Evolutionary conservation across 441 rosid species (phyloP).

Genomic region (Capsella rubella): DNA sequence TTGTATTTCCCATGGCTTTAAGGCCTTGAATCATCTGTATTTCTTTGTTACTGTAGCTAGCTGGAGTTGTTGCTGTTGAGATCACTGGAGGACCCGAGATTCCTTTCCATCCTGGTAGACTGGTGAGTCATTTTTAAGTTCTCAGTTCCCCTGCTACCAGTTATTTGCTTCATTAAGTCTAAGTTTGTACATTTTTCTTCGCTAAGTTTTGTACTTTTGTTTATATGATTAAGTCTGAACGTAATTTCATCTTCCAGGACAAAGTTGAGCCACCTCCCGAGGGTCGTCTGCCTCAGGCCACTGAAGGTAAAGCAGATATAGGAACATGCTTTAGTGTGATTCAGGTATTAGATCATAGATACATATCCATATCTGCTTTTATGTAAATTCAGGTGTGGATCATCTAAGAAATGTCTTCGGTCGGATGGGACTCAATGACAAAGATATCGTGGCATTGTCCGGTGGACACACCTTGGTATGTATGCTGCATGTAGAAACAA

Average conservation of each 20-base stretch:
- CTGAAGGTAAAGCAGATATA: slow-evolving; percentile 53
- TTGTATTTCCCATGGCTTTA: background rate
- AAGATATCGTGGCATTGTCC: slow-evolving; percentile 62
- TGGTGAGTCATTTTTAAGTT: slow-evolving; percentile 38
- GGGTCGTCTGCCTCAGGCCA: slow-evolving; percentile 77
- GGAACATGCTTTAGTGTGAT: background rate
- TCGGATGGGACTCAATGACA: slow-evolving; percentile 65
- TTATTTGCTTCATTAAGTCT: no score
- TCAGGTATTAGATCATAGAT: background rate
- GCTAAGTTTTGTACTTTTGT: background rate
- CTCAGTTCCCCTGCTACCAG: no score
- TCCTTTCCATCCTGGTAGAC: slow-evolving; percentile 80
- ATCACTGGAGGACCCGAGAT: slow-evolving; percentile 83
- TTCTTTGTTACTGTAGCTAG: slow-evolving; percentile 44
- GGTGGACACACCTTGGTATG: slow-evolving; percentile 70
- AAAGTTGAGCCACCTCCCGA: slow-evolving; percentile 71
- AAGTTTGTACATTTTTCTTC: background rate
- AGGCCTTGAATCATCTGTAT: slow-evolving; percentile 10
- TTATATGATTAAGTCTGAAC: background rate
- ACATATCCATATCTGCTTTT: background rate
- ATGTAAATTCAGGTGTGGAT: slow-evolving; percentile 47
- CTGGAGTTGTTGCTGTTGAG: slow-evolving; percentile 81
- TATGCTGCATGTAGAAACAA: slow-evolving; percentile 1
- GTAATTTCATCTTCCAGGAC: slow-evolving; percentile 50
- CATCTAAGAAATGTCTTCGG: slow-evolving; percentile 67